Base-by-base conservation (phyloP, 176 grass and related monocot species). In the Rhynchospora breviuscula region DNA sequence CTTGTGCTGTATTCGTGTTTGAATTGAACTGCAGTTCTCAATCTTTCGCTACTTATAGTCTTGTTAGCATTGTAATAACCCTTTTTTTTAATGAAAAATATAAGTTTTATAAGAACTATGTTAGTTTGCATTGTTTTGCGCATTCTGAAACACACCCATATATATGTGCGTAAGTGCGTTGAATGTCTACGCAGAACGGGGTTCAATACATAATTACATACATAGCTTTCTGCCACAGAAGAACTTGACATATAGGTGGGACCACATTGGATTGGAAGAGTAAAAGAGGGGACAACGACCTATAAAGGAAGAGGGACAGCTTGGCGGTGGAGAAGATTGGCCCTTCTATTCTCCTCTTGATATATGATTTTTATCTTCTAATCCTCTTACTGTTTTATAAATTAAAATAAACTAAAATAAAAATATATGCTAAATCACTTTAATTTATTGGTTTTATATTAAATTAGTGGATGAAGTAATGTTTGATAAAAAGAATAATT, bases 241-340 rank as follows among this genome's bases (percentile, higher is more conserved):
- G 22, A 65, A 44, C 17, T 9, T 35, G 59, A 76, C 5, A 47
- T 64, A 85, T 33, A 26, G 63, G 82, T 14, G 31, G 71, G 18
- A 7, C 52, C 52, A 82, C 10, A 83, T 79, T 67, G 75, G 69
- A 84, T 66, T 81, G 52, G 29, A 51, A 17, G 80, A 89, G 85
- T 81, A 74, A 82, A 49, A 63, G 63, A 85, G 62, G 46, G 44
- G 88, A 95, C 86, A 87, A 73, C 52, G 83, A 91, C 88, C 80
- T 85, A 65, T 12, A 69, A 75, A 59, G 59, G 23, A 69, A 78
- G 48, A 44, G 71, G 59, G 70, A 81, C 88, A 93, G 65, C 14
- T 88, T 73, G 48, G 87, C 87, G 90, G 90, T 96, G 80, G 83
- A 91, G 88, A 83, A 4, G 21, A 64, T 93, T 85, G 29, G 64